Evolutionary conservation across 176 grass and related monocot species (phyloP), one percentile per base, ranked within the genome.

Genomic region (Eremochloa ophiuroides): DNA sequence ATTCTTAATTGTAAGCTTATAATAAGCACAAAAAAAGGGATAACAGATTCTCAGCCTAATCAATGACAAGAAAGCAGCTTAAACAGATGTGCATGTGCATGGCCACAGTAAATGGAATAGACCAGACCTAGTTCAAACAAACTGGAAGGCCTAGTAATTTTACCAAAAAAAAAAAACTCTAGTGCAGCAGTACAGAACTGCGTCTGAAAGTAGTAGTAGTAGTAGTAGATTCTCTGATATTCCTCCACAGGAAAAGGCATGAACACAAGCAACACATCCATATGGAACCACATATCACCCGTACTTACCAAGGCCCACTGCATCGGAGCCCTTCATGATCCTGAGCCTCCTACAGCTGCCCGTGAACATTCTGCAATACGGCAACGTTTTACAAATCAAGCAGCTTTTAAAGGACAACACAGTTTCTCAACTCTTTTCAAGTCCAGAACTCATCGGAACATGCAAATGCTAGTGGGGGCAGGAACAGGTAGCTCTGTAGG

Each of bases 301-400:
- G 25, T 75, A 81, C 87, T 89, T 89, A 89, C 87, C 82, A 64
- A 89, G 82, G 51, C 87, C 87, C 62, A 89, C 87, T 75, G 87
- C 87, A 76, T 89, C 87, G 17, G 87, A 81, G 20, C 82, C 77
- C 87, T 89, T 89, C 87, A 89, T 89, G 65, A 89, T 89, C 77
- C 87, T 81, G 63, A 89, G 78, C 82, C 87, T 85, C 71, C 87
- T 85, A 44, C 82, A 89, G 77, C 42, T 81, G 77, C 76, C 82
- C 25, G 42, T 76, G 82, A 89, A 89, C 87, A 89, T 89, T 71
- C 87, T 89, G 77, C 42, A 34, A 71, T 35, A 64, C 53, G 53
- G 27, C 51, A 62, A n/a, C 61, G 63, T 18, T 85, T 80, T 41
- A 85, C 18, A 28, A 1, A 56, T 44, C 63, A 65, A 26, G 26